Conservation (phyloP, 2,329 filamentous ascomycete genomes). For the Alternaria consortialis region DNA sequence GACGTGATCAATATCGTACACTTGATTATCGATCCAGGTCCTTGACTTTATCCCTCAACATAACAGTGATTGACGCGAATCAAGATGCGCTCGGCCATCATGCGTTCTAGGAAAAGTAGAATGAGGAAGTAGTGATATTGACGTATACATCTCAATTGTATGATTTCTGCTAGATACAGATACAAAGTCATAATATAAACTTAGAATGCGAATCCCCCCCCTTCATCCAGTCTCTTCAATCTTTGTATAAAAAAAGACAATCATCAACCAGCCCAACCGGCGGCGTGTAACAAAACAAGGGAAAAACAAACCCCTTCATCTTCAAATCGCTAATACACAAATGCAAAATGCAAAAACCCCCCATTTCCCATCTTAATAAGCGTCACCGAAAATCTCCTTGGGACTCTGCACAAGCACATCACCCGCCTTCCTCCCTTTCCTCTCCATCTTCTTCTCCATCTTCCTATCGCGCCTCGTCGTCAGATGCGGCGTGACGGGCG, state of each 20-base stretch:
- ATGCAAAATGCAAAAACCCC: background rate
- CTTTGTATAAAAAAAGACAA: background rate
- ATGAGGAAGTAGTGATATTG: too few species aligned
- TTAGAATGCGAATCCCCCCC: background rate
- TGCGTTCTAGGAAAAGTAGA: too few species aligned
- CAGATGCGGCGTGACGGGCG: constrained; percentile 79
- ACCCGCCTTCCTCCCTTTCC: constrained; percentile 58
- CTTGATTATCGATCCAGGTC: background rate
- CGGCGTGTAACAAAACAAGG: background rate
- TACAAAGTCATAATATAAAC: background rate
- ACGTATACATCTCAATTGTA: background rate
- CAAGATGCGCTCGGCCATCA: too few species aligned
- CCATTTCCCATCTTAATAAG: constrained; percentile 29
- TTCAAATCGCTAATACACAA: background rate
- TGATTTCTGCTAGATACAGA: background rate
- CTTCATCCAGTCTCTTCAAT: background rate
- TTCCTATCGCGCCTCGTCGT: constrained; percentile 76
- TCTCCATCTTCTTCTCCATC: constrained; percentile 69
- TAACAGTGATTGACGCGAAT: background rate
- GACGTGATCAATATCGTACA: background rate
- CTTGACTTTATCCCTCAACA: background rate
- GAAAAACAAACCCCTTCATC: background rate
- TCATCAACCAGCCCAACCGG: constrained; percentile 5
- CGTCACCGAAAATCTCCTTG: constrained; percentile 51
- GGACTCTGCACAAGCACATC: constrained; percentile 50